phyloP scores from a whole-genome alignment of 768 basidiomycete species.

The Russula vinacea region DNA sequence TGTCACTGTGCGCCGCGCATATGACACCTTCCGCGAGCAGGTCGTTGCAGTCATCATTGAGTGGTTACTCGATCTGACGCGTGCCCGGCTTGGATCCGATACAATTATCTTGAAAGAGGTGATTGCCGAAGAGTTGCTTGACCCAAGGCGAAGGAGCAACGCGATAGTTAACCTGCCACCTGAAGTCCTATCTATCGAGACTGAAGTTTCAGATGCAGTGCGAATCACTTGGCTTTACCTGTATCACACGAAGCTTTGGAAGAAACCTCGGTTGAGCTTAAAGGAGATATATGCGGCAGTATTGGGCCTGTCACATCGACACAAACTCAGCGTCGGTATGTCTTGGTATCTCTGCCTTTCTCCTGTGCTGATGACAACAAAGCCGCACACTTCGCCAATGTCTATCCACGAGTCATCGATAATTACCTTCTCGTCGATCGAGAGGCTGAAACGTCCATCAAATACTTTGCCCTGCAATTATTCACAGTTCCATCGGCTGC shows the following conservation, averaged over 20 bases:
- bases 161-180: slow-evolving; percentile 44
- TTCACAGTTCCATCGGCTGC: slow-evolving; percentile 90
- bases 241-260: slow-evolving; percentile 84
- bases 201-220: slow-evolving; percentile 48
- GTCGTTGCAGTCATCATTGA: slow-evolving; percentile 79
- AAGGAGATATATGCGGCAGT: slow-evolving; percentile 81
- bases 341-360: slow-evolving; percentile 18
- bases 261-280: slow-evolving; percentile 71
- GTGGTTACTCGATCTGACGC: slow-evolving; percentile 79
- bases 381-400: slow-evolving; percentile 82
- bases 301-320: slow-evolving; percentile 64
- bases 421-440: slow-evolving; percentile 90
- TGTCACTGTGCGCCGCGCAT: slow-evolving; percentile 81
- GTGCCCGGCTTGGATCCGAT: slow-evolving; percentile 65
- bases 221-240: slow-evolving; percentile 73
- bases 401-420: slow-evolving; percentile 85
- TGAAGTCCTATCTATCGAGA: slow-evolving; percentile 36
- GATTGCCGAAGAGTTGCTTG: slow-evolving; percentile 65
- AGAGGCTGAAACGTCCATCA: slow-evolving; percentile 92
- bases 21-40: slow-evolving; percentile 88
- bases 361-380: slow-evolving; percentile 18
- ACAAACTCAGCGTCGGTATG: slow-evolving; percentile 78
- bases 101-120: slow-evolving; percentile 66
- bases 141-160: slow-evolving; percentile 54
- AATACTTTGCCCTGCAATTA: slow-evolving; percentile 88